Base-by-base conservation (phyloP, 768 basidiomycete genomes). In the Rhodosporidiobolus odoratus region DNA sequence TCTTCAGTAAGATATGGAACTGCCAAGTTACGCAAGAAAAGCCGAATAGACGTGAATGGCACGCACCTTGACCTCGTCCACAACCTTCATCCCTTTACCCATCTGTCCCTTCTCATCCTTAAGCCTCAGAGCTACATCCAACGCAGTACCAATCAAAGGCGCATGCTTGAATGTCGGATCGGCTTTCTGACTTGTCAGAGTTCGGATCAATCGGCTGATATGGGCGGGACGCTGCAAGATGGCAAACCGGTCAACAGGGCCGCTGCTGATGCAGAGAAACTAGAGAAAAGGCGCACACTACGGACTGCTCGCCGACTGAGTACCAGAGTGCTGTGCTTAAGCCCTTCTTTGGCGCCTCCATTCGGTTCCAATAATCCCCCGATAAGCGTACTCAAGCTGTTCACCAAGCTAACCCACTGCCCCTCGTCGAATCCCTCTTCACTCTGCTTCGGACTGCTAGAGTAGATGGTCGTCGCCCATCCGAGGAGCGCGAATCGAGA, bases 401-500 rank as follows among this genome's bases (percentile, higher is more conserved):
- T 80, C 23, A 86, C 78, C 32, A 91, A 83, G 7, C 80, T 79
- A 1, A 79, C 80, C 84, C 86, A 89, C 43, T 82, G 77, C 23
- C 82, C 54, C 32, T 69, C 71, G 8, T 74, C 69, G 21, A 38
- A 43, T 21, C 32, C 40, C 38, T 21, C 34, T 15, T 56, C 69
- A 21, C 2, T 81, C 82, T 45, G 80, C 60, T 65, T n/a, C 82
- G 76, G 23, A 85, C 74, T n/a, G n/a, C n/a, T n/a, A n/a, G 69
- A 79, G 76, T 89, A 89, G 35, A 89, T 78, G 23, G 84, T 84
- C 74, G 87, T 86, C 5, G 85, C 80, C 90, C 90, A 91, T 76
- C 83, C 86, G 50, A 90, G 80, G 25, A 92, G 84, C 40, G 89
- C 85, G 78, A 87, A 89, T 45, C 86, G 73, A 65, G 89, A 85